Conservation (phyloP, 257 asterid species). For the Penstemon davidsonii region DNA sequence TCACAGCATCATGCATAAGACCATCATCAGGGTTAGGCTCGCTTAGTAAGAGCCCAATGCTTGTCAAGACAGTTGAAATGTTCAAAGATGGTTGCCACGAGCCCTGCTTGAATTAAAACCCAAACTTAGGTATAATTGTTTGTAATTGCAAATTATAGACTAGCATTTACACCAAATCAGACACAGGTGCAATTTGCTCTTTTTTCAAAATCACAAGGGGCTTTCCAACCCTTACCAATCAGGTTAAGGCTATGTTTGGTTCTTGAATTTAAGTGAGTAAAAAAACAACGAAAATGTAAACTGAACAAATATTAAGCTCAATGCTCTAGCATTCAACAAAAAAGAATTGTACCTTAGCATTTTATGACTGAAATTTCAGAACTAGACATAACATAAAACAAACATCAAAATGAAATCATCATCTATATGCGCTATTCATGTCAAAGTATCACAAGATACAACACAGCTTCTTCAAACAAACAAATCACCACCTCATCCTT, state of each 20-base stretch:
- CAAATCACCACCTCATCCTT: background rate
- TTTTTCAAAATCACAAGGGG: too few relatives aligned
- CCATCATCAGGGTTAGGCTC: conserved; percentile 97
- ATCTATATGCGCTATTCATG: background rate
- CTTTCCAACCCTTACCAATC: too few relatives aligned
- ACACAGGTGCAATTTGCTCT: background rate
- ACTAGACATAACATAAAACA: background rate
- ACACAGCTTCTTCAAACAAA: background rate
- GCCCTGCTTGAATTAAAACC: conserved; percentile 51
- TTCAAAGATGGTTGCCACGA: conserved; percentile 93
- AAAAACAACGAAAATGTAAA: too few relatives aligned
- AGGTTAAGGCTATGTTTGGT: too few relatives aligned
- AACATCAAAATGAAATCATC: background rate
- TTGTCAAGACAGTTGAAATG: conserved; percentile 74
- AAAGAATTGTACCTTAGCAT: too few relatives aligned
- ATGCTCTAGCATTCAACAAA: too few relatives aligned
- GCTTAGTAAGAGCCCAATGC: conserved; percentile 72
- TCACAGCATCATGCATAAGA: conserved; percentile 85
- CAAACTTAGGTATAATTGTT: conserved; percentile 25
- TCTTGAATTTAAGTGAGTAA: too few relatives aligned
- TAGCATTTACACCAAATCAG: background rate
- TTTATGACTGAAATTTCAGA: too few relatives aligned
- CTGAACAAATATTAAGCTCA: too few relatives aligned
- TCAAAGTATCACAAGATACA: background rate
- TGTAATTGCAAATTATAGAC: background rate